Evolutionary conservation across 306 rosid genomes (phyloP).

Genomic region (Vigna hirtella): DNA sequence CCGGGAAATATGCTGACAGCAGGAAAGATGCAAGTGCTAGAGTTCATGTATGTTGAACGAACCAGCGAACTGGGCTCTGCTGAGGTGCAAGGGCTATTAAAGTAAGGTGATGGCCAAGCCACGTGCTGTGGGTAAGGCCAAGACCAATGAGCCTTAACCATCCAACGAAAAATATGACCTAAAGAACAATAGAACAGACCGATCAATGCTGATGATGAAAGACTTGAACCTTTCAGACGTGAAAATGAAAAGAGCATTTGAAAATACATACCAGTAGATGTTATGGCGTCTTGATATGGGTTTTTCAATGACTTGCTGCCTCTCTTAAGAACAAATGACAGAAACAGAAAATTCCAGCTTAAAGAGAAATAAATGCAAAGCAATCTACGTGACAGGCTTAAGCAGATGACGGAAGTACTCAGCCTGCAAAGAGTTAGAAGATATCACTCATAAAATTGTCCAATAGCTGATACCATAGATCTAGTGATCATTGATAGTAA

Average conservation of each 20-base stretch:
- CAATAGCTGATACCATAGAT: constrained; percentile 23
- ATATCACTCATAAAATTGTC: constrained; percentile 38
- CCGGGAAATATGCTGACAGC: constrained; percentile 51
- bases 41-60: constrained; percentile 47
- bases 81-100: constrained; percentile 45
- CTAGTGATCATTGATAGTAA: background rate
- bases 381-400: constrained; percentile 88
- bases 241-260: constrained; percentile 24
- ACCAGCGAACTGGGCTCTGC: constrained; percentile 46
- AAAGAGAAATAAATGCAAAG: constrained; percentile 36
- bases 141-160: constrained; percentile 64
- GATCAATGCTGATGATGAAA: constrained; percentile 17
- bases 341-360: constrained; percentile 57
- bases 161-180: constrained; percentile 55
- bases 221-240: background rate
- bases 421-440: constrained; percentile 64
- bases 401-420: constrained; percentile 91
- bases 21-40: constrained; percentile 47
- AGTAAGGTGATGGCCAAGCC: constrained; percentile 61
- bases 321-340: constrained; percentile 51
- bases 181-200: constrained; percentile 41
- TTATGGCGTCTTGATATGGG: constrained; percentile 44
- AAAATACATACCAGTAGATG: constrained; percentile 50
- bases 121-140: constrained; percentile 55
- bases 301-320: constrained; percentile 53